Evolutionary conservation across 345 rosid species (phyloP).

Genomic region (Microthlaspi erraticum): DNA sequence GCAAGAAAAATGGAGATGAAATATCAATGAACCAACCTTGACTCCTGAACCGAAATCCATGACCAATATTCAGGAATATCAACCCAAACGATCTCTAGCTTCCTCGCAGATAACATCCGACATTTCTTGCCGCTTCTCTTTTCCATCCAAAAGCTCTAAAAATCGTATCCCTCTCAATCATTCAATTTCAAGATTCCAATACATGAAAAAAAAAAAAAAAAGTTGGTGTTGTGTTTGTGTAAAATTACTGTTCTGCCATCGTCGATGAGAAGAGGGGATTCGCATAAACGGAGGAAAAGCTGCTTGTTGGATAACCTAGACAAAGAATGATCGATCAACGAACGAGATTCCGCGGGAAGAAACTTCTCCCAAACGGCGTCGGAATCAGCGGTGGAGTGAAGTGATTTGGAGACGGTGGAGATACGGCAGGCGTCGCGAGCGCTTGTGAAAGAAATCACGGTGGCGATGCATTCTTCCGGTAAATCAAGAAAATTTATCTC

Average conservation of each 20-base stretch:
- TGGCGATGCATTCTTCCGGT: slow-evolving; percentile 47
- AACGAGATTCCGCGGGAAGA: slow-evolving; percentile 38
- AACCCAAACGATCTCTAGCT: slow-evolving; percentile 52
- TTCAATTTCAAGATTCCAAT: background rate
- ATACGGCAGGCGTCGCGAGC: slow-evolving; percentile 47
- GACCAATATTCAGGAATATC: slow-evolving; percentile 51
- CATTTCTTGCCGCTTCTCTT: slow-evolving; percentile 53
- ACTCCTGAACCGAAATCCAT: slow-evolving; percentile 45
- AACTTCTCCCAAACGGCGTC: slow-evolving; percentile 47
- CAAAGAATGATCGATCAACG: slow-evolving; percentile 9
- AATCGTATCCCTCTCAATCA: background rate
- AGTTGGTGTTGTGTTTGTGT: too few relatives aligned
- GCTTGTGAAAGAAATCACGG: slow-evolving; percentile 43
- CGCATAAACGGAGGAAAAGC: slow-evolving; percentile 45
- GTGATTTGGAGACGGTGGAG: slow-evolving; percentile 36
- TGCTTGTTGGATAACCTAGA: slow-evolving; percentile 43
- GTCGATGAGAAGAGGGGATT: slow-evolving; percentile 43
- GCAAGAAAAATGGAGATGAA: background rate
- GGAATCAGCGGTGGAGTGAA: slow-evolving; percentile 41
- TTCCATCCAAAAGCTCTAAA: slow-evolving; percentile 50
- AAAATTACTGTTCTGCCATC: slow-evolving; percentile 47
- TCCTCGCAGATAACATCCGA: slow-evolving; percentile 55
- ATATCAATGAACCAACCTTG: slow-evolving; percentile 39
- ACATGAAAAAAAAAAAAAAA: background rate
- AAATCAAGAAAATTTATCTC: slow-evolving; percentile 35